A percentile compares a stretch with the other conserved stretches of the same genome.
Evolutionary conservation across 345 rosid species (phyloP).

Genomic region (Syzygium jambos): DNA sequence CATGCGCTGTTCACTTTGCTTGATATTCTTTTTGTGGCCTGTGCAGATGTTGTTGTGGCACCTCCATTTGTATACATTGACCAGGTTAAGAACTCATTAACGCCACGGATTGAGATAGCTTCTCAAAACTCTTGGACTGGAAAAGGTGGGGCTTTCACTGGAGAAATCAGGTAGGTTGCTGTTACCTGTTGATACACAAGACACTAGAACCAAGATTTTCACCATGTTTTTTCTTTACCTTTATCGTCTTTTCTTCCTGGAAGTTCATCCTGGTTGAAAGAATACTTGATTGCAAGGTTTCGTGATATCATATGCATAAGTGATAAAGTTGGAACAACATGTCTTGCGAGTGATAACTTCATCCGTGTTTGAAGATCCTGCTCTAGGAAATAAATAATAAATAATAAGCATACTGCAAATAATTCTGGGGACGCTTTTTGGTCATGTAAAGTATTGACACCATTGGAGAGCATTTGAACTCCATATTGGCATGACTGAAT

Average conservation of each 20-base stretch:
- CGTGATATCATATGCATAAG: not conserved
- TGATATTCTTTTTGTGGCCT: constrained; percentile 1
- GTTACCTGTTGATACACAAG: not conserved
- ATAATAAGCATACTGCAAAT: not conserved
- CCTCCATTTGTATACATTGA: constrained; percentile 94
- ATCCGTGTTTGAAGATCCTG: not conserved
- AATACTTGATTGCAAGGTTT: not conserved
- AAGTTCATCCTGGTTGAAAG: not conserved
- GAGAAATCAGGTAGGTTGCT: constrained; percentile 82
- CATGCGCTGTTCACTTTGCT: not conserved
- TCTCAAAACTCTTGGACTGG: constrained; percentile 96
- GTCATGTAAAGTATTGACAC: not conserved
- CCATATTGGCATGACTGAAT: not conserved
- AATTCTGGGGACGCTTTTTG: not conserved
- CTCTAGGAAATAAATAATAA: not conserved
- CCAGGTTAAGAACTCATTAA: constrained; percentile 60
- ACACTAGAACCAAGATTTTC: not conserved
- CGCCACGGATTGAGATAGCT: constrained; percentile 68
- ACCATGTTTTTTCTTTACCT: not conserved
- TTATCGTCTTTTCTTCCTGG: not conserved
- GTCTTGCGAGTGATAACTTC: not conserved
- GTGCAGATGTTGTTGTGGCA: constrained; percentile 89
- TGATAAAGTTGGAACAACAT: not conserved
- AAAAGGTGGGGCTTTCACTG: constrained; percentile 98
- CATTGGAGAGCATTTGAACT: not conserved